Base-by-base conservation (phyloP, 805 yeast genomes). In the Metschnikowia similis region DNA sequence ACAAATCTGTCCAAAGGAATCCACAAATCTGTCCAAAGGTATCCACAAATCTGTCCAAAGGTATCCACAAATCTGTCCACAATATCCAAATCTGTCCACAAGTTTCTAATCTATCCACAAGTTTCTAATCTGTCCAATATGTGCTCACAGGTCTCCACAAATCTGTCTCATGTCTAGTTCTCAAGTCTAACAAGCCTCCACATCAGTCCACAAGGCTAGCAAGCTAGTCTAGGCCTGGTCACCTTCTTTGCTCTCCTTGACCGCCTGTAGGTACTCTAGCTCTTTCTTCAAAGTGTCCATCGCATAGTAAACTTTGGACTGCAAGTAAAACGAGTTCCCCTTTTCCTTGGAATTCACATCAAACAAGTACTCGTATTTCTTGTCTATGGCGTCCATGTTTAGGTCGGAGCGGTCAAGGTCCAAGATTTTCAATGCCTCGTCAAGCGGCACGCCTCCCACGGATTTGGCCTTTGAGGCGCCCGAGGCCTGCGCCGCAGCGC, bases 301-400 rank as follows among this genome's bases (percentile, higher is more conserved):
- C 26, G 99, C 97, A 67, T 96, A 81, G 68, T 82, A 90, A 26
- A 94, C 92, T 71, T 94, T 94, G 47, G 94, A 84, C 65, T 94
- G 99, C 46, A 94, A 66, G 63, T 92, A 94, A 65, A 94, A 92
- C 38, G 96, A 87, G 39, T 96, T 96, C n/a, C 96, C 96, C 67
- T 90, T 89, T 53, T 91, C 97, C 67, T 89, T 89, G 29, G 94
- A 81, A 72, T 94, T 94, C 49, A 89, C 87, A 43, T 87, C 88
- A 59, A 91, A 94, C 57, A 94, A 70, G 59, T 89, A 89, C 51
- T 85, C 81, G 71, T 85, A 94, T 65, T 87, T 86, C 51, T 78
- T 79, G 52, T 84, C 81, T 35, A 86, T 72, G 57, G 82, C 81
- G 45, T 83, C 87, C 48, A 82, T 56, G 31, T 71, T 68, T 51